Evolutionary conservation across 371 early-diverging fungal genomes (phyloP), one percentile per base, ranked within the genome.

Genomic region (Mycotypha africana): DNA sequence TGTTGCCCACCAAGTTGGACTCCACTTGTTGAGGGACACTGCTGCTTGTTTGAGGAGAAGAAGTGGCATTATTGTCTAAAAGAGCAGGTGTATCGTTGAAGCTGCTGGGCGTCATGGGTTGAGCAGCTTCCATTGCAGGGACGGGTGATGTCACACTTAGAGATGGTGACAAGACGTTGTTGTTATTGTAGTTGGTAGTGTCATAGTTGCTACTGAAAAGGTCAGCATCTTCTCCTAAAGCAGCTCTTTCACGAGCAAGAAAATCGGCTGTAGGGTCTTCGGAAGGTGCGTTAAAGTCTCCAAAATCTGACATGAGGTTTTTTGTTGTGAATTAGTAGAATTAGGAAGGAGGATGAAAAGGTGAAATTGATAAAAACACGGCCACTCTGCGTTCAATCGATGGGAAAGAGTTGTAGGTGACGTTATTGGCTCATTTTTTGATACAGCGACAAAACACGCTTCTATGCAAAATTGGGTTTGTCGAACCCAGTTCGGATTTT

Each of bases 181-280:
- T 39, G 17, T 39, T 41, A 15, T 45, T 45, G n/a, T n/a, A n/a
- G n/a, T n/a, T n/a, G n/a, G n/a, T n/a, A n/a, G n/a, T n/a, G n/a
- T n/a, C n/a, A n/a, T n/a, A n/a, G 19, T 67, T 45, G 25, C 25
- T 7, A 16, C 25, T 65, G 42, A 89, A 80, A 26, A 82, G 60
- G 59, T 82, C 83, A 25, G 86, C 87, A 60, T 87, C 88, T 32
- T 81, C 81, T 35, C 92, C 92, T 33, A 94, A 76, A 21, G 82
- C 77, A 25, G 88, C 94, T 41, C 85, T 86, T 72, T 96, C 96
- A 44, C 91, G 84, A 14, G 93, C 93, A 42, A 96, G 81, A 45
- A 96, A 95, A 48, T 94, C 93, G 43, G 88, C 88, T 25, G 84
- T 86, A 34, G 91, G 90, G 60, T 94, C 93, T 54, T 72, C 78